phyloP scores from a whole-genome alignment of 176 grass and related monocot genomes.

The Aegilops tauschii region DNA sequence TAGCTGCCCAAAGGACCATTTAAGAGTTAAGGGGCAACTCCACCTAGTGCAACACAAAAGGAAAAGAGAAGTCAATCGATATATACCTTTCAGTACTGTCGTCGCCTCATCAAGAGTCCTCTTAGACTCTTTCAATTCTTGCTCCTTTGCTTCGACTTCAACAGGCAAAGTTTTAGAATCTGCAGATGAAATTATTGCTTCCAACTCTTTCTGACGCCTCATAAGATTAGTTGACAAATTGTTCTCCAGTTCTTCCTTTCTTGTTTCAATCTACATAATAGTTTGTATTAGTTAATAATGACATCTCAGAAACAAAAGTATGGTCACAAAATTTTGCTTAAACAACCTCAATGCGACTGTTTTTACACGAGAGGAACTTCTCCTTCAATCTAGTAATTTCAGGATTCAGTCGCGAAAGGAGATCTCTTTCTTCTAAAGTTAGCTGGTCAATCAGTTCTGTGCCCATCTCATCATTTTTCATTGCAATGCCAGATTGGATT shows the following conservation, averaged over 20 bases:
- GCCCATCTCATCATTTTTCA: slow-evolving; percentile 99
- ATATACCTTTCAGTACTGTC: slow-evolving; percentile 68
- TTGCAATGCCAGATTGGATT: slow-evolving; percentile 82
- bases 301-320: not conserved
- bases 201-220: slow-evolving; percentile 84
- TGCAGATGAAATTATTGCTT: slow-evolving; percentile 82
- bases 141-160: slow-evolving; percentile 75
- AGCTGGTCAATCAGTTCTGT: slow-evolving; percentile 98
- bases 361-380: slow-evolving; percentile 80
- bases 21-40: slow-evolving; percentile 7
- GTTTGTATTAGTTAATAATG: slow-evolving; percentile 5
- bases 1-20: slow-evolving; percentile 39
- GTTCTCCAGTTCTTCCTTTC: slow-evolving; percentile 94
- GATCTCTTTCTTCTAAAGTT: slow-evolving; percentile 76
- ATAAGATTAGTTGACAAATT: slow-evolving; percentile 99
- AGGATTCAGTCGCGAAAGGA: slow-evolving; percentile 93
- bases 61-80: slow-evolving; percentile 8
- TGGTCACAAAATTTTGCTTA: slow-evolving; percentile 30
- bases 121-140: slow-evolving; percentile 73
- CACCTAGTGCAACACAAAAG: not conserved
- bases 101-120: slow-evolving; percentile 71
- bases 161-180: slow-evolving; percentile 70
- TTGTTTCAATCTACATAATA: slow-evolving; percentile 75
- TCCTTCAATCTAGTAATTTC: slow-evolving; percentile 96
- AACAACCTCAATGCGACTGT: slow-evolving; percentile 78